These are phyloP conservation scores for Globisporangium iwayamae DNA, from an alignment of 352 stramenopile genomes.

Conservation along the genomic window DNA sequence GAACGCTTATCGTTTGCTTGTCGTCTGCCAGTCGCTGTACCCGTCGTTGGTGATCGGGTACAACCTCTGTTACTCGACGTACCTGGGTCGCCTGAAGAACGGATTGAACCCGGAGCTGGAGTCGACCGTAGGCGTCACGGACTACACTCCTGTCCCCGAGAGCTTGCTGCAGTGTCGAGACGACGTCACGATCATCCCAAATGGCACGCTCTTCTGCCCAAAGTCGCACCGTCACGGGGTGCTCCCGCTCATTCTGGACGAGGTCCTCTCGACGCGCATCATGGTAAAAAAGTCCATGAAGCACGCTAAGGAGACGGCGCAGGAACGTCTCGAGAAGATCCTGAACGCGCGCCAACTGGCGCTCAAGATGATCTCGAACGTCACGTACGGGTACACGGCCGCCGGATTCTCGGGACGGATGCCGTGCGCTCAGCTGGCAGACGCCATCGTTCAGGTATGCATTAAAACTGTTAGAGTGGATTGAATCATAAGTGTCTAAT, in stretches of 20 bases:
- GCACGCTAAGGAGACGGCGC: constrained; percentile 67
- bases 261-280: constrained; percentile 94
- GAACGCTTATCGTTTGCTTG: neutral
- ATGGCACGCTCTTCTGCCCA: constrained; percentile 94
- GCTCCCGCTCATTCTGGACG: constrained; percentile 95
- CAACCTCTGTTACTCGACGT: constrained; percentile 99
- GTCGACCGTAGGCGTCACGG: constrained; percentile 52
- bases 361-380: constrained; percentile 99
- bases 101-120: constrained; percentile 70
- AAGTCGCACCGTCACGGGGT: constrained; percentile 93
- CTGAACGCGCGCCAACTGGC: constrained; percentile 87
- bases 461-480: neutral
- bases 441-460: constrained; percentile 96
- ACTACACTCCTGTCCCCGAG: constrained; percentile 41
- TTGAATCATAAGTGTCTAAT: neutral
- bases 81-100: constrained; percentile 90
- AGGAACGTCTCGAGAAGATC: constrained; percentile 60
- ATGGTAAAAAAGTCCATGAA: constrained; percentile 99
- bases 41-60: constrained; percentile 99
- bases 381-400: constrained; percentile 99
- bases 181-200: constrained; percentile 82
- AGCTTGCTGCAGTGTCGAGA: constrained; percentile 45
- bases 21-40: constrained; percentile 92
- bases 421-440: constrained; percentile 94
- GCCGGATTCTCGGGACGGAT: constrained; percentile 98